Evolutionary conservation across 805 yeast species (phyloP), one percentile per base, ranked within the genome.

Genomic region (Starmerella powellii): DNA sequence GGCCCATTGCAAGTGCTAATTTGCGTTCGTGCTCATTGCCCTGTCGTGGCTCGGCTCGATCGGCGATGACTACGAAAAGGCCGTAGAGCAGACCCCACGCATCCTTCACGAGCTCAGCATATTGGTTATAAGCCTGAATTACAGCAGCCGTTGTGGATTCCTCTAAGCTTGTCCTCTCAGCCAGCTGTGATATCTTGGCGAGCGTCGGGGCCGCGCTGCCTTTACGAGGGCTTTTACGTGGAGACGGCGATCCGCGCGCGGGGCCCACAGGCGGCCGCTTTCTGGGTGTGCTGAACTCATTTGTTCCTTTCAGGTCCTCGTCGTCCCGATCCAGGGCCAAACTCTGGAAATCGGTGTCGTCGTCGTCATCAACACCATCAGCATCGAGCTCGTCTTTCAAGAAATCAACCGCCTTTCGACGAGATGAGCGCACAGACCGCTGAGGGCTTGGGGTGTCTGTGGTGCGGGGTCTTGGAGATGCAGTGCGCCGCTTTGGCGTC

Each of bases 61-160:
- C 46, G n/a, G 49, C 41, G 6, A 60, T 40, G 8, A 57, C 58
- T 21, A 44, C 52, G n/a, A 55, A 42, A 16, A 60, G 42, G 3
- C 63, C 66, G 32, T 57, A 48, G 28, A 60, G 42, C 19, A 62
- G 48, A 1, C 61, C 63, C 64, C 64, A 61, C 12, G 51, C 34
- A 34, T 62, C 65, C 30, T 56, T 58, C 10, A 59, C 64, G 17
- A 61, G 51, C 16, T 51, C 53, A 13, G 42, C 34, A 49, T 56
- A 61, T 39, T 52, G 55, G 27, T 35, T 39, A 41, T 50, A 58
- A 2, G 61, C 62, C 11, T 48, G 45, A 6, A 45, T 41, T 8
- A 60, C 52, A 6, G 54, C 50, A 8, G 45, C 43, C 2, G 38
- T 32, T 1, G 52, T 47, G 15, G 24, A 13, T 2, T 24, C 12